Evolutionary conservation across 495 filamentous ascomycete species (phyloP).

Genomic region (Glarea lozoyensis): DNA sequence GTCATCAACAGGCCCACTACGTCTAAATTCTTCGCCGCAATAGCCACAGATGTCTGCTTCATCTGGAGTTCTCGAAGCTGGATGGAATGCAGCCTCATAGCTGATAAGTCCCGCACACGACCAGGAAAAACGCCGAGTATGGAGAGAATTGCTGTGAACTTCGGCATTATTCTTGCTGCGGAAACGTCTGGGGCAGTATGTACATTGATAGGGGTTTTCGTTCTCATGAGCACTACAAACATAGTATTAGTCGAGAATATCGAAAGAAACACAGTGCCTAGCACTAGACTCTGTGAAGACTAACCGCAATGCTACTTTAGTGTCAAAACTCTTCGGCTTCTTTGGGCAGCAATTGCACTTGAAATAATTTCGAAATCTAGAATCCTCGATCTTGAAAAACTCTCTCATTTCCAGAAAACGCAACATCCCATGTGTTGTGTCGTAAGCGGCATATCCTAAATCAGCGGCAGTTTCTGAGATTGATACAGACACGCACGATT

Average conservation of each 20-base stretch:
- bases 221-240: slow-evolving; percentile 55
- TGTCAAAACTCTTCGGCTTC: slow-evolving; percentile 95
- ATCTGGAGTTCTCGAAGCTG: slow-evolving; percentile 45
- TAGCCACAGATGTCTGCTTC: slow-evolving; percentile 79
- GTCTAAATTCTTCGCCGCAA: slow-evolving; percentile 88
- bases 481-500: slow-evolving; percentile 27
- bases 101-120: slow-evolving; percentile 77
- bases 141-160: slow-evolving; percentile 92
- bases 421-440: too few species aligned
- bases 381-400: too few species aligned
- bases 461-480: slow-evolving; percentile 26
- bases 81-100: slow-evolving; percentile 74
- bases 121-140: slow-evolving; percentile 88
- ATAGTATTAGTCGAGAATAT: slow-evolving; percentile 1
- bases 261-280: not conserved
- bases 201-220: slow-evolving; percentile 90
- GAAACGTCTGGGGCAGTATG: slow-evolving; percentile 86
- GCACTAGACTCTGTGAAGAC: slow-evolving; percentile 37
- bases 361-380: too few species aligned
- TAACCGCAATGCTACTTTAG: slow-evolving; percentile 71
- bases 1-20: slow-evolving; percentile 24
- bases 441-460: slow-evolving; percentile 35
- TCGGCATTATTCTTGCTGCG: slow-evolving; percentile 99
- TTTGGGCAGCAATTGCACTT: slow-evolving; percentile 97
- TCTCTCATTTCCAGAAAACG: too few species aligned